Conservation (phyloP, 148 eudicot genomes). For the Oxyria digyna region DNA sequence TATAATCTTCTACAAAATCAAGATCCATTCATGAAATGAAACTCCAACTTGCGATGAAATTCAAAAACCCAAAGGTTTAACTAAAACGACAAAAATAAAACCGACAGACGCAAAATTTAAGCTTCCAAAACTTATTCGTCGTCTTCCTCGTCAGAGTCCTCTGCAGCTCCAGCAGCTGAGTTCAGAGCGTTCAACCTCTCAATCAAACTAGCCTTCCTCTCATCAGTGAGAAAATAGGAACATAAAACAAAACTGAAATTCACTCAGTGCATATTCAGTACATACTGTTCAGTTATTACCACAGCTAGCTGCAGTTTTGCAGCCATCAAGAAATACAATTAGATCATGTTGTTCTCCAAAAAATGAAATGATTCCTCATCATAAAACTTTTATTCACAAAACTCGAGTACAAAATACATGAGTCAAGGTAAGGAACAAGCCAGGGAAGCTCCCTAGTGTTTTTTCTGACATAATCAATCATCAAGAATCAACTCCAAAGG, state of each 20-base stretch:
- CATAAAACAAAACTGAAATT: no score
- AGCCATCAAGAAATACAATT: not conserved
- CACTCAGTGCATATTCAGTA: no score
- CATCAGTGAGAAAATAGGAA: no score
- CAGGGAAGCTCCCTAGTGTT: not conserved
- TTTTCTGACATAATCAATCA: not conserved
- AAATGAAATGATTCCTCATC: not conserved
- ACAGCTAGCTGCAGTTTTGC: not conserved
- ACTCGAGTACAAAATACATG: not conserved
- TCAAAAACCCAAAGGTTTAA: not conserved
- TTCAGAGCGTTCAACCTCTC: slow-evolving; percentile 62
- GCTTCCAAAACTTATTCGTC: slow-evolving; percentile 13
- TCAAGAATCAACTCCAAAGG: slow-evolving; percentile 57
- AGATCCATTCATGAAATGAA: not conserved
- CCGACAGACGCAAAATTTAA: not conserved
- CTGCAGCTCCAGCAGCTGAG: slow-evolving; percentile 37
- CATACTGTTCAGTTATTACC: slow-evolving; percentile 3
- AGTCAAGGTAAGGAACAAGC: not conserved
- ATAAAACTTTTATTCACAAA: not conserved
- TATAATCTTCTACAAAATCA: not conserved
- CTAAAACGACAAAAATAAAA: not conserved
- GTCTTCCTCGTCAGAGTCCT: slow-evolving; percentile 43
- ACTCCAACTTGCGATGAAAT: not conserved
- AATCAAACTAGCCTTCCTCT: slow-evolving; percentile 57
- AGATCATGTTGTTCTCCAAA: not conserved